Evolutionary conservation across 805 yeast species (phyloP).

Genomic region (Priceomyces haplophilus): DNA sequence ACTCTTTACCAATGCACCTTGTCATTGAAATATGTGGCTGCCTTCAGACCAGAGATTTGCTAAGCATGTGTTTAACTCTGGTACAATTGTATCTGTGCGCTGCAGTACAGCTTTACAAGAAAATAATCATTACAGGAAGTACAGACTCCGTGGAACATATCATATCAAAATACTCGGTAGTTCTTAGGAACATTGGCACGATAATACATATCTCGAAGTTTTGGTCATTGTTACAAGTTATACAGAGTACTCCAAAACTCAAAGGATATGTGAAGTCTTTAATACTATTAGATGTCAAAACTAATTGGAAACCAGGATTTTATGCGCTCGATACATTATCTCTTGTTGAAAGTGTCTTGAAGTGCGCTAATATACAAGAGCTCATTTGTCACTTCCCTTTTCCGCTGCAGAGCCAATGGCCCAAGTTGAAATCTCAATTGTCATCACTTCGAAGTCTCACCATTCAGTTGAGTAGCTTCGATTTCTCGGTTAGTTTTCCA

Average conservation of each 20-base stretch:
- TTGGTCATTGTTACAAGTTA: slow-evolving; percentile 10
- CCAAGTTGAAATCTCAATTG: neutral
- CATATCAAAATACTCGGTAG: slow-evolving; percentile 9
- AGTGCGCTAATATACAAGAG: neutral
- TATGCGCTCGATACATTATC: neutral
- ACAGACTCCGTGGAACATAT: slow-evolving; percentile 4
- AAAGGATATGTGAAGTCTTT: neutral
- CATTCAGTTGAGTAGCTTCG: neutral
- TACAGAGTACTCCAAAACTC: slow-evolving; percentile 6
- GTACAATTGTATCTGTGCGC: slow-evolving; percentile 26
- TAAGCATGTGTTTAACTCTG: slow-evolving; percentile 19
- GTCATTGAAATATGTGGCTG: slow-evolving; percentile 18
- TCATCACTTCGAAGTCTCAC: neutral
- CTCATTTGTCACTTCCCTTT: neutral
- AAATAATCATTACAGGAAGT: slow-evolving; percentile 18
- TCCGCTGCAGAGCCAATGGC: neutral
- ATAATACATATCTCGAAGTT: slow-evolving; percentile 13
- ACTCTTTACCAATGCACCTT: slow-evolving; percentile 19
- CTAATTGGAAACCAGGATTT: neutral
- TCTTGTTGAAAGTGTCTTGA: neutral
- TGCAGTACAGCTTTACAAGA: slow-evolving; percentile 18
- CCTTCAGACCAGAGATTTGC: slow-evolving; percentile 19
- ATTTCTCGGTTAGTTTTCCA: slow-evolving; percentile 4
- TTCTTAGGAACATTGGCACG: slow-evolving; percentile 18
- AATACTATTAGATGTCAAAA: neutral